Base-by-base conservation (phyloP, 306 rosid species). In the Cucurbita moschata region DNA sequence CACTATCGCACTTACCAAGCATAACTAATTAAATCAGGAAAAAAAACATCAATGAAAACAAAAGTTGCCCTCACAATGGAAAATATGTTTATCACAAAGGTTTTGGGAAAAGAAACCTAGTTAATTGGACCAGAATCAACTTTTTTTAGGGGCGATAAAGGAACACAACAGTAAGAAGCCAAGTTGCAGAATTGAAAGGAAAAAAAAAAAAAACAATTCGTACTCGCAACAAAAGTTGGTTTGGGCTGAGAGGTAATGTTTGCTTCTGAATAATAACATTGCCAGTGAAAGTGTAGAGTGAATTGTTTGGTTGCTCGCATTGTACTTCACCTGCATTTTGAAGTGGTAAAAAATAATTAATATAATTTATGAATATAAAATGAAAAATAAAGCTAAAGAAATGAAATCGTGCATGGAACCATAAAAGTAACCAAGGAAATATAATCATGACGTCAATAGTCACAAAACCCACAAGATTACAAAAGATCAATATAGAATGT, bases 221-320 rank as follows among this genome's bases (percentile, higher is more conserved):
- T 88, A 93, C 97, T 79, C 97, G 91, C 79, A 93, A 78, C 72
- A 90, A 74, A 81, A 87, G 59, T 80, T 93, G 96, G 84, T 87
- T 93, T 75, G 96, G 98, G 81, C 81, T 81, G 76, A 94, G 82
- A 76, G 97, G 92, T 67, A 88, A 76, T 12, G 97, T 93, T 83
- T 93, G 98, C 76, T 91, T 82, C 78, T 90, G 86, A 82, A 79
- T 49, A 53, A 93, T 77, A 85, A 85, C 90, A 78, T 93, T 93
- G 78, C 97, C 96, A 3, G 97, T 88, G 82, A 90, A 93, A 81
- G 97, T 93, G 84, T 93, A 90, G 71, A 93, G 74, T 21, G 98
- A 93, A 87, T 90, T 93, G 86, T 93, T 93, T 57, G 98, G 97
- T 63, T 93, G 98, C 78, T 93, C 97, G 60, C 98, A 88, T 81